Base-by-base conservation (phyloP, 176 grass and related monocot species). In the Poa pratensis region DNA sequence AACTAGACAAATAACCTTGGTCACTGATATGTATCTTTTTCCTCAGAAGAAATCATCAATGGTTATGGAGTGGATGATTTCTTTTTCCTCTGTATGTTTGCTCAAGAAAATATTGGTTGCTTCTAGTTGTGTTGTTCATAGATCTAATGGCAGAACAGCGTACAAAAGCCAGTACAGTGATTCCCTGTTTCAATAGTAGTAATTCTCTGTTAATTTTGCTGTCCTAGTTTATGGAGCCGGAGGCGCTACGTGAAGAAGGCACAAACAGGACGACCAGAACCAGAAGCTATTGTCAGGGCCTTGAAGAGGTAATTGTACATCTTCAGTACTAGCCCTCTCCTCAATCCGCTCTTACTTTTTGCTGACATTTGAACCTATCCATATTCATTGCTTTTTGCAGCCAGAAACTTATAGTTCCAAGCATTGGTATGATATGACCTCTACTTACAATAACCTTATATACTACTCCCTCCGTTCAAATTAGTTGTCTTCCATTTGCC, bases 331-430 rank as follows among this genome's bases (percentile, higher is more conserved):
- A 73, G 43, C 14, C 23, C 70, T 48, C 45, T 73, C 70, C 70
- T 73, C 70, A 50, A 50, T 50, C 70, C 14, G 3, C 70, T 28
- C 22, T 73, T 5, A 23, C 18, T 50, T 16, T 50, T 1, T 73
- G 43, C 22, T 73, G 23, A 73, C 43, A 48, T 50, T 26, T 73
- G 70, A 73, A 49, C 70, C 27, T 73, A 9, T 50, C 43, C 43
- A 50, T 45, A 18, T 73, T 73, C 14, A 45, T 73, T 73, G 43
- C 45, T 17, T 73, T 50, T 73, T 73, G n/a, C 70, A 73, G 70
- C 0, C n/a, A 72, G 69, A n/a, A 16, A 4, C 70, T 0, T 28
- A 50, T 18, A 23, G 46, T 46, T 50, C 46, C 70, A 50, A 5
- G 6, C 4, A 73, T 50, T 73, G 70, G 70, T 73, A 65, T 32